phyloP scores from a whole-genome alignment of 768 basidiomycete species.

The Leucocoprinus leucothites region DNA sequence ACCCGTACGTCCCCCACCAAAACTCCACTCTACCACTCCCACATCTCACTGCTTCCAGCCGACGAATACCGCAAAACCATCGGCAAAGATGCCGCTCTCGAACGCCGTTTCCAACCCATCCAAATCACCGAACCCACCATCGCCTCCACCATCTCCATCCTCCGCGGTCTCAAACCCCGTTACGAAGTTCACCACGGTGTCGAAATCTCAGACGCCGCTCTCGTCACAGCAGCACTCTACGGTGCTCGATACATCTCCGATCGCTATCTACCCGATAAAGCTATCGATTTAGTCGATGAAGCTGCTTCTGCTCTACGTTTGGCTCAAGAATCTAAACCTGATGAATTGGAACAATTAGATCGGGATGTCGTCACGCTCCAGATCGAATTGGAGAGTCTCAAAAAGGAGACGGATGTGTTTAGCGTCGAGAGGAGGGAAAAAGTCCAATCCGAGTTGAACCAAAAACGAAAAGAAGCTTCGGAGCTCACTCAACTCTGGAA shows the following conservation, averaged over 20 bases:
- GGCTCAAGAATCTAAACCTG: conserved; percentile 86
- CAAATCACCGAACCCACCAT: conserved; percentile 87
- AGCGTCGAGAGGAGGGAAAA: conserved; percentile 68
- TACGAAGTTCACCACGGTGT: conserved; percentile 96
- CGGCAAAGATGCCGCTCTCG: conserved; percentile 87
- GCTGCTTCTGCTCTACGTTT: conserved; percentile 84
- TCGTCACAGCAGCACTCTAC: conserved; percentile 90
- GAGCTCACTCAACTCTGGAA: conserved; percentile 69
- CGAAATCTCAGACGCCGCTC: conserved; percentile 82
- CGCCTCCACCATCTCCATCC: conserved; percentile 79
- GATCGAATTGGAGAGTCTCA: conserved; percentile 87
- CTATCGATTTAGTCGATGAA: conserved; percentile 91
- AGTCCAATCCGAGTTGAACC: conserved; percentile 61
- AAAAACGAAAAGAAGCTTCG: conserved; percentile 61
- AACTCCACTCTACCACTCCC: not conserved
- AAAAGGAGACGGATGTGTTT: conserved; percentile 84
- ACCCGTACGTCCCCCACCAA: conserved; percentile 54
- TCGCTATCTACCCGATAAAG: conserved; percentile 87
- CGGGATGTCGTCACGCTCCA: conserved; percentile 83
- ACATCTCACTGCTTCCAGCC: conserved; percentile 42
- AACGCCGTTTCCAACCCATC: conserved; percentile 89
- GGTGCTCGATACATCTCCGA: conserved; percentile 83
- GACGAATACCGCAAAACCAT: conserved; percentile 93
- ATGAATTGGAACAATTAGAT: conserved; percentile 78
- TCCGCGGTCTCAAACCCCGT: conserved; percentile 78